Evolutionary conservation across 2,329 filamentous ascomycete species (phyloP), one percentile per base, ranked within the genome.

Genomic region (Curvularia verruculosa): DNA sequence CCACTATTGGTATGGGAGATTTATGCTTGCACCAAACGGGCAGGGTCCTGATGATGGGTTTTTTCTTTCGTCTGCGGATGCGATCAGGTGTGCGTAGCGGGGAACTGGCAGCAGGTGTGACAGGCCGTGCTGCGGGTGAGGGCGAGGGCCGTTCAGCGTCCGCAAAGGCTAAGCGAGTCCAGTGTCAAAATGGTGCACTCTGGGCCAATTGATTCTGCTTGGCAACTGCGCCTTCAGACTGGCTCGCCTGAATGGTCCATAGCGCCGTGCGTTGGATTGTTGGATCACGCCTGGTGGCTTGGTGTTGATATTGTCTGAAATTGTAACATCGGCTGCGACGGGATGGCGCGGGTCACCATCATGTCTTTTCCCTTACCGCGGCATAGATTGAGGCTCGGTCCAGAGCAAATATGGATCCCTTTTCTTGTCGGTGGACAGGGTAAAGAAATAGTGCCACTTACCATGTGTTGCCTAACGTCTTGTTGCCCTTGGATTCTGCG

Each of bases 381-480:
- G 44, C 45, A 49, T 46, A 26, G 56, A 56, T 21, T 48, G 59
- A 61, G 65, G 61, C 59, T 50, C 63, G 62, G 51, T 54, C 61
- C 52, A 52, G 54, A 24, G 40, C 55, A 51, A n/a, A 67, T 66
- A 59, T 62, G 61, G 59, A 66, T 71, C 66, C 51, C n/a, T n/a
- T n/a, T 41, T 26, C 34, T 54, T 61, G 58, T 52, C 58, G 36
- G 54, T 51, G 47, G 40, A 54, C 37, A 55, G 52, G 29, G 34
- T 49, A 51, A 56, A 59, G 49, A 55, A 51, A 53, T 31, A 13
- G 43, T 39, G 41, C 44, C 44, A 73, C 75, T 71, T 88, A 97
- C 94, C 95, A 99, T 69, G 91, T 90, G 80, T 98, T 97, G 61
- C 95, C 95, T 63, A 98, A 82, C 53, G 87, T 92, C 82, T 96